A percentile compares a stretch with the other conserved stretches of the same genome.
Conservation (phyloP, 257 asterid genomes). For the Solanum virginianum region DNA sequence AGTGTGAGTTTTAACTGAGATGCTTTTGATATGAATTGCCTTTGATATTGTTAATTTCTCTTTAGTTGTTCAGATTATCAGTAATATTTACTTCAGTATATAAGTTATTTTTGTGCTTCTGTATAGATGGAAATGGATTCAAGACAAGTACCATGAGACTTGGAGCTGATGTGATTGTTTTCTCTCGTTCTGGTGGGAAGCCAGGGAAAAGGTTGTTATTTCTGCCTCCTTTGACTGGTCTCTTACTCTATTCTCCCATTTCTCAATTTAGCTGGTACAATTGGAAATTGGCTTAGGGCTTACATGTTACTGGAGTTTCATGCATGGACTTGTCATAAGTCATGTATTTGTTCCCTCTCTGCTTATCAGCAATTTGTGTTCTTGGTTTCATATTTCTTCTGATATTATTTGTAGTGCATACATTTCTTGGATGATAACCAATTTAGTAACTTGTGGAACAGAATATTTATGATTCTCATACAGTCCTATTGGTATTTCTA, state of each 20-base stretch:
- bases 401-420: neutral
- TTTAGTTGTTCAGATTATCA: neutral
- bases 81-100: neutral
- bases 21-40: neutral
- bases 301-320: neutral
- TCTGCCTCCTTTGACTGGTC: neutral
- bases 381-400: neutral
- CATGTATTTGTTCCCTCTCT: neutral
- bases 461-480: neutral
- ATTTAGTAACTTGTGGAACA: neutral
- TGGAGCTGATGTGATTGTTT: conserved; percentile 97
- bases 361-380: neutral
- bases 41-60: neutral
- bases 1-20: conserved; percentile 39
- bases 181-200: conserved; percentile 61
- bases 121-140: conserved; percentile 93
- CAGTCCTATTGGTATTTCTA: neutral
- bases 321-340: neutral
- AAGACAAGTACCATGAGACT: conserved; percentile 99
- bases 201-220: conserved; percentile 49
- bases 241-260: neutral
- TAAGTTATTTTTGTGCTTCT: conserved; percentile 6
- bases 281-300: neutral
- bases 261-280: neutral
- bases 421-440: neutral